phyloP scores from a whole-genome alignment of 805 yeast species.

The Tanozyma kutaoensis region DNA sequence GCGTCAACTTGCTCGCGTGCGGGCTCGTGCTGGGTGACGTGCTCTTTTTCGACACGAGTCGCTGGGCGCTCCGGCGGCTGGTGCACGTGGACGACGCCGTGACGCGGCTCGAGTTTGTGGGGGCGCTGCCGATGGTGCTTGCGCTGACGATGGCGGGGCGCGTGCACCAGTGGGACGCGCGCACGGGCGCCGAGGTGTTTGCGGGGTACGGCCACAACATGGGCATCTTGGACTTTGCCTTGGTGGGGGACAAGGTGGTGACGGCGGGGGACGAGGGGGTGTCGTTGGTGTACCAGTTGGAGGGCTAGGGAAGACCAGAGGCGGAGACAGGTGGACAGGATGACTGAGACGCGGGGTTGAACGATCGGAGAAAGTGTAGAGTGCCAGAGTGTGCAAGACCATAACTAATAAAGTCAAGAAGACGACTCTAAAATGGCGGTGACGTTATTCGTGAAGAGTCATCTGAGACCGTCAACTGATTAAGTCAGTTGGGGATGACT shows the following conservation, averaged over 20 bases:
- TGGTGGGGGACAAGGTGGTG: slow-evolving; percentile 53
- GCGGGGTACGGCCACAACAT: slow-evolving; percentile 85
- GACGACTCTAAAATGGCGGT: too few relatives aligned
- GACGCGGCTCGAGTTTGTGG: slow-evolving; percentile 63
- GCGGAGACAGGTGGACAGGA: too few relatives aligned
- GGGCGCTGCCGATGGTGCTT: slow-evolving; percentile 42
- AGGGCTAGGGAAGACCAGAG: too few relatives aligned
- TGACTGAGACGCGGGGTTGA: too few relatives aligned
- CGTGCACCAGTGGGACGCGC: slow-evolving; percentile 77
- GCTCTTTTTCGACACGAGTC: slow-evolving; percentile 66
- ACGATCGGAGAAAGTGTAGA: too few relatives aligned
- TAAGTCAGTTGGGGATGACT: too few relatives aligned
- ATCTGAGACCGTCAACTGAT: too few relatives aligned
- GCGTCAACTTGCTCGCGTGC: slow-evolving; percentile 50
- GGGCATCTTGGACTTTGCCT: slow-evolving; percentile 83
- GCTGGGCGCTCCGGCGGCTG: slow-evolving; percentile 76
- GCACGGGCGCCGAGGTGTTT: slow-evolving; percentile 69
- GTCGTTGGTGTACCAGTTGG: slow-evolving; percentile 65
- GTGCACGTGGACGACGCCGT: slow-evolving; percentile 68
- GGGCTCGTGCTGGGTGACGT: slow-evolving; percentile 87
- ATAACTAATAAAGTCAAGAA: too few relatives aligned
- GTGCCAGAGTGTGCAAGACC: too few relatives aligned
- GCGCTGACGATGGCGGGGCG: slow-evolving; percentile 79
- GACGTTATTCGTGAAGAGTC: too few relatives aligned
- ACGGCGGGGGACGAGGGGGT: slow-evolving; percentile 99